Percentiles rank a stretch among this genome's conserved stretches.
Evolutionary conservation across 306 rosid species (phyloP).

Genomic region (Corylus americana): DNA sequence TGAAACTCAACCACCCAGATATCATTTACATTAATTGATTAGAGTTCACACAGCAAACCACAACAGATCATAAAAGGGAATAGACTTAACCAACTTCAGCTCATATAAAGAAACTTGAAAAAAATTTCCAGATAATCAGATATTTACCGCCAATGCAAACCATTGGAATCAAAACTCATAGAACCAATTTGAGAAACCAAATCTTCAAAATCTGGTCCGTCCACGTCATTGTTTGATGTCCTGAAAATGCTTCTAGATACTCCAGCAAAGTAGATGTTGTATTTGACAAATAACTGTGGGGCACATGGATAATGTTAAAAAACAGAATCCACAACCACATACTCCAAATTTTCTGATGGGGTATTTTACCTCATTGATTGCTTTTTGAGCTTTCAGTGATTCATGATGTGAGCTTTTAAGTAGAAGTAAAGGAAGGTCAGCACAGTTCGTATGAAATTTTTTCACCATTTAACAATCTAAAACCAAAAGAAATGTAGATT

Average conservation of each 20-base stretch:
- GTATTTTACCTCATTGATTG: constrained; percentile 84
- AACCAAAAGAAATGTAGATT: constrained; percentile 22
- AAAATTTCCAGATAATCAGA: constrained; percentile 15
- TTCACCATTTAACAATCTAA: constrained; percentile 22
- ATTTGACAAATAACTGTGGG: constrained; percentile 95
- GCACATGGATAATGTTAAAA: constrained; percentile 33
- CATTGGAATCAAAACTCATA: constrained; percentile 87
- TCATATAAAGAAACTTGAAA: background rate
- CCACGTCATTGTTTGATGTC: constrained; percentile 50
- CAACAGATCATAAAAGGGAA: background rate
- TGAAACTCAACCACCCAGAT: background rate
- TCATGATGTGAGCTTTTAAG: constrained; percentile 96
- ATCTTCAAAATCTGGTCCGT: constrained; percentile 60
- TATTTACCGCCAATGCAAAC: constrained; percentile 96
- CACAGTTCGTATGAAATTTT: constrained; percentile 23
- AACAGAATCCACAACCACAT: constrained; percentile 20
- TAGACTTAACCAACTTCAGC: background rate
- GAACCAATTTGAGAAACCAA: constrained; percentile 89
- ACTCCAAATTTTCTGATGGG: constrained; percentile 27
- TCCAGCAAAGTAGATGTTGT: constrained; percentile 97
- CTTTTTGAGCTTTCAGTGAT: constrained; percentile 94
- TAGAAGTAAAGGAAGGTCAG: constrained; percentile 28
- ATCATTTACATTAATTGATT: background rate
- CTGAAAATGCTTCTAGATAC: constrained; percentile 85
- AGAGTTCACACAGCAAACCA: background rate